Evolutionary conservation across 2,329 filamentous ascomycete genomes (phyloP).

Genomic region (Diplocarpon rosae): DNA sequence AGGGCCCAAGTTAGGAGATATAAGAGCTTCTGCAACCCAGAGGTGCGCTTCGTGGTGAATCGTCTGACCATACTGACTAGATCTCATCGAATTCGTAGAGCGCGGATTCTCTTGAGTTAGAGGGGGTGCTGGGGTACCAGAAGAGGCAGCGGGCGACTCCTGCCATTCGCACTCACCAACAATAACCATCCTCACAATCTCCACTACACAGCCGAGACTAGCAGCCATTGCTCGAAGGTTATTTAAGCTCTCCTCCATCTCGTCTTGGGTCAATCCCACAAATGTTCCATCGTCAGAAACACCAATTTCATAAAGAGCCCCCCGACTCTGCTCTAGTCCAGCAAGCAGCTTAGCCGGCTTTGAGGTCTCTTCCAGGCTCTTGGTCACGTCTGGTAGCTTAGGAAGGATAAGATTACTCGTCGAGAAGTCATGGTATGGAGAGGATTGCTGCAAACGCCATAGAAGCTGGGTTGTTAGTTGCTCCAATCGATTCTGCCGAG

Average conservation of each 20-base stretch:
- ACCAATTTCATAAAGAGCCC: conserved; percentile 91
- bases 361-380: conserved; percentile 35
- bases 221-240: conserved; percentile 87
- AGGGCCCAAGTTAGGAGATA: conserved; percentile 58
- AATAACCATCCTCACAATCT: conserved; percentile 68
- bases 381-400: conserved; percentile 54
- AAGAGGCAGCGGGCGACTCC: conserved; percentile 8
- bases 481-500: conserved; percentile 72
- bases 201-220: conserved; percentile 76
- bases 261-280: conserved; percentile 77
- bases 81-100: neutral
- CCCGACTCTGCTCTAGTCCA: conserved; percentile 83
- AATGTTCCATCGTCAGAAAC: conserved; percentile 91
- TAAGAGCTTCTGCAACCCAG: conserved; percentile 81
- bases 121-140: neutral
- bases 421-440: conserved; percentile 75
- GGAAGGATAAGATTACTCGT: conserved; percentile 66
- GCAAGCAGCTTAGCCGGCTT: conserved; percentile 51
- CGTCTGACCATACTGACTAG: neutral
- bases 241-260: conserved; percentile 80
- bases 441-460: conserved; percentile 92
- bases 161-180: conserved; percentile 77
- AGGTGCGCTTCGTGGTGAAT: conserved; percentile 44
- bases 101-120: neutral
- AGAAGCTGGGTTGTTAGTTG: conserved; percentile 90